These are phyloP conservation scores for Rubroshorea leprosula DNA, from an alignment of 345 rosid species.

Conservation along the genomic window DNA sequence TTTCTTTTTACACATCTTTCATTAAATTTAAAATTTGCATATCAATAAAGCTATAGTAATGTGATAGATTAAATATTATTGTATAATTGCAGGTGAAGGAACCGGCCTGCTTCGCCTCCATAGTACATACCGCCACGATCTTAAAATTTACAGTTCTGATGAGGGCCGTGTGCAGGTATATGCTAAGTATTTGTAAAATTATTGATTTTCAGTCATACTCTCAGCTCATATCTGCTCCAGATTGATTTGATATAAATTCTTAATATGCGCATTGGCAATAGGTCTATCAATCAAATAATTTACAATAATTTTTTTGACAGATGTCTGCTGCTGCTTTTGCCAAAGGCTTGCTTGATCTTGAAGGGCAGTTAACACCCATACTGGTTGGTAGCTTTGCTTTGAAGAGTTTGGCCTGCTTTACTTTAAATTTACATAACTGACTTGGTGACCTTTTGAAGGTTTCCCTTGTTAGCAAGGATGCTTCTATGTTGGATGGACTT, in stretches of 20 bases:
- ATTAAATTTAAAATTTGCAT: not conserved
- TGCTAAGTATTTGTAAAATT: constrained; percentile 2
- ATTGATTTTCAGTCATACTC: constrained; percentile 1
- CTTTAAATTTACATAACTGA: constrained; percentile 19
- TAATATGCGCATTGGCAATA: not conserved
- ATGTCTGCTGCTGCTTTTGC: constrained; percentile 99
- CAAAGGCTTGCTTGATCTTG: constrained; percentile 98
- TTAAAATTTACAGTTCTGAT: constrained; percentile 98
- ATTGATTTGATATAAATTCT: not conserved
- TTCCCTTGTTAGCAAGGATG: constrained; percentile 99
- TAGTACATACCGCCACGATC: constrained; percentile 97
- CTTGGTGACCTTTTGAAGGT: constrained; percentile 46
- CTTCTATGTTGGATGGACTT: constrained; percentile 99
- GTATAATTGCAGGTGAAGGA: constrained; percentile 79
- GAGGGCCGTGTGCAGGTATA: constrained; percentile 99
- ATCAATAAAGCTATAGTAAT: not conserved
- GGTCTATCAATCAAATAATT: constrained; percentile 8
- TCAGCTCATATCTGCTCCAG: not conserved
- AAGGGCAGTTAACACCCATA: constrained; percentile 97
- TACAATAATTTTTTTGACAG: constrained; percentile 36
- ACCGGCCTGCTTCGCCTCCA: constrained; percentile 97
- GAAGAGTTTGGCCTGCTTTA: constrained; percentile 11
- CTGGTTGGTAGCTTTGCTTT: constrained; percentile 51
- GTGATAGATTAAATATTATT: not conserved
- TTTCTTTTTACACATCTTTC: constrained; percentile 4